phyloP scores from a whole-genome alignment of 345 rosid species.

The Mangifera indica region DNA sequence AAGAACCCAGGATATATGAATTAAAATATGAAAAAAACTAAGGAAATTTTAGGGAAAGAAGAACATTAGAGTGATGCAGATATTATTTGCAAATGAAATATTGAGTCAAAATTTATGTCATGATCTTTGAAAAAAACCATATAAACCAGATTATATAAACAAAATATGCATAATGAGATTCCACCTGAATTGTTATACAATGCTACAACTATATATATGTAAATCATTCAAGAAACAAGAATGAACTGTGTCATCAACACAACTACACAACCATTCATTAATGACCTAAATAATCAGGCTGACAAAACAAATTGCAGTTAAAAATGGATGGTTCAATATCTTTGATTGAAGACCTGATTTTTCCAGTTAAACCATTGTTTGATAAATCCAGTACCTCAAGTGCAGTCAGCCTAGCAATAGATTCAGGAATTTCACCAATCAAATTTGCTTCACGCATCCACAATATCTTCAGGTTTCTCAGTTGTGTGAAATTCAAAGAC shows the following conservation, averaged over 20 bases:
- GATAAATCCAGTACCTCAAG: conserved; percentile 49
- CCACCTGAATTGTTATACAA: conserved; percentile 13
- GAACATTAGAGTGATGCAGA: not conserved
- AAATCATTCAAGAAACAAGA: not conserved
- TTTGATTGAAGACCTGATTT: conserved; percentile 23
- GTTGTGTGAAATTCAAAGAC: conserved; percentile 31
- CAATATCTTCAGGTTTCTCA: conserved; percentile 40
- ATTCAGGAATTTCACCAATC: conserved; percentile 49
- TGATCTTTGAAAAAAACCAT: not conserved
- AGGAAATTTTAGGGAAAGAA: not conserved
- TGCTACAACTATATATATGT: not conserved
- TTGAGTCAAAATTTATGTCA: not conserved
- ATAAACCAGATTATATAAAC: not conserved
- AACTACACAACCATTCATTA: not conserved
- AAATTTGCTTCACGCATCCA: conserved; percentile 36
- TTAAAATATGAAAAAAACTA: not conserved
- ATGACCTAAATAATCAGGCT: not conserved
- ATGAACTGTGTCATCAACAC: no score
- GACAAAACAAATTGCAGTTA: not conserved
- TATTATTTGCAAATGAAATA: not conserved
- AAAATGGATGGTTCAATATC: not conserved
- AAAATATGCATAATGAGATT: not conserved
- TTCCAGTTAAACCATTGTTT: conserved; percentile 25
- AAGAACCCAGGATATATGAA: not conserved
- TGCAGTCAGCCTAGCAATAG: conserved; percentile 36